Evolutionary conservation across 2,329 filamentous ascomycete genomes (phyloP), one percentile per base, ranked within the genome.

Genomic region (Helotiales sp.): DNA sequence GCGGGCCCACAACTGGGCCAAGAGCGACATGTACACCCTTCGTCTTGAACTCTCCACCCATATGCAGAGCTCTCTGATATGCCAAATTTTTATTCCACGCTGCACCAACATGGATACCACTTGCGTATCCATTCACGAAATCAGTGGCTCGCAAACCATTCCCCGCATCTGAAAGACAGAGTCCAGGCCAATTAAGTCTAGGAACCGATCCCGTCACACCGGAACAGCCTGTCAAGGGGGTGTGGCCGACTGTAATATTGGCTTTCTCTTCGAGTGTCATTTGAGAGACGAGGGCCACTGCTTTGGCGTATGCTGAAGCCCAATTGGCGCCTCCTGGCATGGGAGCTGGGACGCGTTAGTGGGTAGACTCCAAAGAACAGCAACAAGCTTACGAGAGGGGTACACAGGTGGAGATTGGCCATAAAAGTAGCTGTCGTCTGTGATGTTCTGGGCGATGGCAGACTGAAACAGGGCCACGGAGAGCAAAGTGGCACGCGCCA

Each of bases 1-100:
- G 72, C 3, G 88, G 87, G 0, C 88, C 88, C 73, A 90, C 87
- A 5, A 64, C 63, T 13, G 65, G 66, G 10, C 89, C 90, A 4
- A 93, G 78, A 67, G 86, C 84, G 15, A 91, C 79, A 68, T 93
- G 87, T 31, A 90, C 79, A 54, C 90, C 90, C 72, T 93, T 93
- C 53, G 76, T 85, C 55, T 79, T 79, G 68, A 89, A 87, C 70
- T 93, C 90, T 31, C 78, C 75, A 5, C 88, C 90, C 81, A 93
- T 88, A 49, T 86, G 86, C 60, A 81, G 74, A 25, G 87, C 89
- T 42, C 89, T 81, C 34, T 78, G 76, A 66, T 86, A 86, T 52
- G 89, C 84, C 42, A 92, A 77, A 24, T 79, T 74, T 52, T 83
- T 82, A 68, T 89, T 86, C 82, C 86, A 54, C 1, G 46, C 31